phyloP scores from a whole-genome alignment of 805 yeast genomes.

The Candida sphagnicola region DNA sequence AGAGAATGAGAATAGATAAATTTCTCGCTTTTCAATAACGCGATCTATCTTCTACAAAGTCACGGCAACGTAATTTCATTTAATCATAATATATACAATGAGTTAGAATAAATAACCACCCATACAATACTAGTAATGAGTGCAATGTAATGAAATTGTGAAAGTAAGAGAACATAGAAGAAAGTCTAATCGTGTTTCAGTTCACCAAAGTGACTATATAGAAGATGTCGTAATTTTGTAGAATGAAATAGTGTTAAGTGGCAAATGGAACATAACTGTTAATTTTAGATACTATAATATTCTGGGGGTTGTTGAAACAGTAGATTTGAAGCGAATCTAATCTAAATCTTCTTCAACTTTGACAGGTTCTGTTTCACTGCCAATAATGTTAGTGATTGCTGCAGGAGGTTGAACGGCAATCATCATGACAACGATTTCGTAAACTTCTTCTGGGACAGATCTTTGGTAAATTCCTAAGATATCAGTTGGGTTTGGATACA shows the following conservation, averaged over 20 bases:
- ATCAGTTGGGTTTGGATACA: constrained; percentile 93
- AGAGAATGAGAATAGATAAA: too few species aligned
- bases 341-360: constrained; percentile 33
- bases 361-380: constrained; percentile 27
- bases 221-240: too few species aligned
- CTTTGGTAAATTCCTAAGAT: constrained; percentile 86
- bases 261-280: not conserved
- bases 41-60: not conserved
- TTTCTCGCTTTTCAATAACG: too few species aligned
- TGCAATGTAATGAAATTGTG: not conserved
- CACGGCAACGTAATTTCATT: not conserved
- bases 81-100: not conserved
- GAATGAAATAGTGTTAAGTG: too few species aligned
- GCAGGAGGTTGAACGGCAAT: constrained; percentile 88
- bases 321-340: constrained; percentile 11
- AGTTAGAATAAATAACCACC: not conserved
- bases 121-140: not conserved
- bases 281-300: not conserved
- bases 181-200: too few species aligned
- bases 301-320: too few species aligned
- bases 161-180: too few species aligned
- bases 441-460: constrained; percentile 75
- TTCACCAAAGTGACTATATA: too few species aligned
- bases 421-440: constrained; percentile 82
- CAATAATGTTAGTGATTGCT: constrained; percentile 65